Base-by-base conservation (phyloP, 768 basidiomycete species). In the Podaxis mareebaensis region DNA sequence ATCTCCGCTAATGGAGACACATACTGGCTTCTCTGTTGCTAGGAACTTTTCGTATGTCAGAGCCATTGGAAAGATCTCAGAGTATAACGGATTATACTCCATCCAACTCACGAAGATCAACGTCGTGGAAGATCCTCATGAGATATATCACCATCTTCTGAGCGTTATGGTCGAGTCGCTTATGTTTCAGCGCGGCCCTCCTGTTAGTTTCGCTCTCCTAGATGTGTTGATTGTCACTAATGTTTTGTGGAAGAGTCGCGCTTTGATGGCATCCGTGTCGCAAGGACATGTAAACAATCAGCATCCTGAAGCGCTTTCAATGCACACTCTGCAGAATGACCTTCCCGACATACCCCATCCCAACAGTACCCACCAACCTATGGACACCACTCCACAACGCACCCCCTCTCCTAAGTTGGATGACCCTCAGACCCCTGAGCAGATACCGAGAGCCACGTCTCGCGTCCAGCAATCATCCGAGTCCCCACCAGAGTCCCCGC, bases 71-170 rank as follows among this genome's bases (percentile, higher is more conserved):
- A 65, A 65, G 11, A 63, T 75, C 2, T 58, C 69, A 26, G 58
- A 66, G 4, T 72, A 61, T 42, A 68, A 55, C n/a, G 68, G 64
- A 20, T n/a, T 26, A 24, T 73, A 69, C 39, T 64, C 54, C n/a
- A 54, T 77, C 59, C 65, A 66, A 24, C 61, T 70, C 24, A 63
- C 28, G 6, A 60, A 60, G 40, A 64, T 74, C 30, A 58, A 59
- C 26, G 36, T 63, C 36, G 63, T 69, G 0, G 48, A 54, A 11
- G 65, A 71, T 56, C 67, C 69, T 11, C 67, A 75, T 58, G 72
- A 74, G 55, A 66, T 73, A 42, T 76, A 71, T 53, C 65, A 69
- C 55, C 76, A 77, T 63, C 53, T 67, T 12, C 61, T 75, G 11
- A 60, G 65, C 8, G 67, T 67, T 2, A 72, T 77, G 42, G 55